Evolutionary conservation across 23 red algal species (phyloP).

Genomic region (Cyanidiococcus yangmingshanensis): DNA sequence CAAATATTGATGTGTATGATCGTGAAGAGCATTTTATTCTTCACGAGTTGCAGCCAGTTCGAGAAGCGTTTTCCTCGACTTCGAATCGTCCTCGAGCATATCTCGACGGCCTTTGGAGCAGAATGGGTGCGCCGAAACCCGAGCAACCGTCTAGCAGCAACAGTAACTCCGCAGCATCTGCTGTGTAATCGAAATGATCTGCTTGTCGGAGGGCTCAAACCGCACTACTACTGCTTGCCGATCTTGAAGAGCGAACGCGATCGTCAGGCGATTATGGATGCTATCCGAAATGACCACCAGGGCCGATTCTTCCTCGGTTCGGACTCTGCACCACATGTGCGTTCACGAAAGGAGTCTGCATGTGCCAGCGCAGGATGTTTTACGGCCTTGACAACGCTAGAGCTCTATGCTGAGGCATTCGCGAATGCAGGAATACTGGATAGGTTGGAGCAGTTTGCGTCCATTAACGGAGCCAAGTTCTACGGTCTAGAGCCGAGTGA

Average conservation of each 20-base stretch:
- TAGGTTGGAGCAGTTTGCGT: conserved; percentile 60
- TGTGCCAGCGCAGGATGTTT: conserved; percentile 61
- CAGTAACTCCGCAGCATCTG: conserved; percentile 77
- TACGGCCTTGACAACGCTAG: conserved; percentile 39
- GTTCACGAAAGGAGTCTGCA: conserved; percentile 31
- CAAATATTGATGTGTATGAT: conserved; percentile 62
- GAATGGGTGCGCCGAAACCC: conserved; percentile 29
- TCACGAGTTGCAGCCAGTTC: conserved; percentile 30
- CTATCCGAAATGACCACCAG: conserved; percentile 36
- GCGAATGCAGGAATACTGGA: conserved; percentile 50
- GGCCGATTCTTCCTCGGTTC: conserved; percentile 79
- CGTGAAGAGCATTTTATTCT: conserved; percentile 61
- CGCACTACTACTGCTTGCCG: conserved; percentile 74
- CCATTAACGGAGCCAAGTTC: conserved; percentile 63
- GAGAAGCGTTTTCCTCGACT: conserved; percentile 39
- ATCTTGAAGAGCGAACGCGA: conserved; percentile 71
- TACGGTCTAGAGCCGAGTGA: conserved; percentile 61
- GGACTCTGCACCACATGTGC: conserved; percentile 74
- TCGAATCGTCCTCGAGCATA: conserved; percentile 87
- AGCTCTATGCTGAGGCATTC: conserved; percentile 76
- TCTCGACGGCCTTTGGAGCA: conserved; percentile 61
- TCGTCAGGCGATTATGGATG: conserved; percentile 45
- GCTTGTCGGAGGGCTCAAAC: conserved; percentile 59
- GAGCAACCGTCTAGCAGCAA: conserved; percentile 44
- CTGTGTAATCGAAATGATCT: conserved; percentile 48